phyloP scores from a whole-genome alignment of 1,284 basidiomycete genomes.

The Moniliella sp. region DNA sequence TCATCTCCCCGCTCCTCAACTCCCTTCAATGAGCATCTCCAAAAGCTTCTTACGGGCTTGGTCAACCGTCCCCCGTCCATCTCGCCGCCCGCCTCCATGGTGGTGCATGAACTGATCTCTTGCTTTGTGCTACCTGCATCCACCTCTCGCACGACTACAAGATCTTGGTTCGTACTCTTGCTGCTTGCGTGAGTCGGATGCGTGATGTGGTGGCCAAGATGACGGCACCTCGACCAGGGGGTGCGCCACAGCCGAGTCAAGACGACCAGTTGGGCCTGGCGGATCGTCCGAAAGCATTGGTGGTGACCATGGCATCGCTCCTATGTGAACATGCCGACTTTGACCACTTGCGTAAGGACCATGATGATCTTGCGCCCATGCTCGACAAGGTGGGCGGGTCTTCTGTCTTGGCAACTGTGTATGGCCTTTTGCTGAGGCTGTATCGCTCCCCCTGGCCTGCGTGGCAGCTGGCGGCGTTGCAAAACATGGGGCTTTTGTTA shows the following conservation, averaged over 20 bases:
- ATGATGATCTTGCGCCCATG: constrained; percentile 34
- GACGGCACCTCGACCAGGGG: too few species aligned
- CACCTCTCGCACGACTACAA: constrained; percentile 65
- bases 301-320: constrained; percentile 36
- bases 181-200: neutral
- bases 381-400: constrained; percentile 47
- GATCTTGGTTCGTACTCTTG: constrained; percentile 37
- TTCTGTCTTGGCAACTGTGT: constrained; percentile 61
- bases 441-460: constrained; percentile 45
- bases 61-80: constrained; percentile 48
- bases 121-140: constrained; percentile 69
- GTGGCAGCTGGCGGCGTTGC: constrained; percentile 46
- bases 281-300: constrained; percentile 8
- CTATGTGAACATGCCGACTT: constrained; percentile 73
- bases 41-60: constrained; percentile 55
- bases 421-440: constrained; percentile 47
- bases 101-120: constrained; percentile 58
- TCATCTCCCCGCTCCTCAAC: constrained; percentile 48
- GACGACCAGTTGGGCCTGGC: too few species aligned
- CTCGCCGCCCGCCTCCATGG: constrained; percentile 5
- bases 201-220: too few species aligned
- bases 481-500: constrained; percentile 70
- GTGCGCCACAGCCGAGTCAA: too few species aligned
- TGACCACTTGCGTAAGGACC: constrained; percentile 46
- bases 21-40: constrained; percentile 50